Evolutionary conservation across 495 filamentous ascomycete species (phyloP).

Genomic region (Hamigera avellanea): DNA sequence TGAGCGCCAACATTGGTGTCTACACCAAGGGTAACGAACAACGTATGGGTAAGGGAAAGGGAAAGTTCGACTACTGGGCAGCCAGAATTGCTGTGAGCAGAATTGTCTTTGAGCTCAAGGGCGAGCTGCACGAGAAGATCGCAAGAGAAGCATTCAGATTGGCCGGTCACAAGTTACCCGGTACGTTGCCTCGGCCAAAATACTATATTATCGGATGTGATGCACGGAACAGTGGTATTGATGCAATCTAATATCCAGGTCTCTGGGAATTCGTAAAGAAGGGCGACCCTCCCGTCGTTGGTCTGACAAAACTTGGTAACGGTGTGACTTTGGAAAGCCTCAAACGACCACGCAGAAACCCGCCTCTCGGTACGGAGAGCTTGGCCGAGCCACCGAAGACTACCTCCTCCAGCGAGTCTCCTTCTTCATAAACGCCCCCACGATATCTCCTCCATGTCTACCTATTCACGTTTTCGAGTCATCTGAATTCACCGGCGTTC

Average conservation of each 20-base stretch:
- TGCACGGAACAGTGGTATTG: too few species aligned
- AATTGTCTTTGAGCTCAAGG: slow-evolving; percentile 85
- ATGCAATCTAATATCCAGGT: slow-evolving; percentile 38
- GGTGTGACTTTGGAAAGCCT: slow-evolving; percentile 73
- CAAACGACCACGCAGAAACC: slow-evolving; percentile 59
- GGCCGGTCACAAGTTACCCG: slow-evolving; percentile 90
- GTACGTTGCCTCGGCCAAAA: slow-evolving; percentile 36
- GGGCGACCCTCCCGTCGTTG: slow-evolving; percentile 83
- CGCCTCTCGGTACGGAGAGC: slow-evolving; percentile 36
- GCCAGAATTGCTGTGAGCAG: slow-evolving; percentile 75
- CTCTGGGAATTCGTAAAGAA: slow-evolving; percentile 90
- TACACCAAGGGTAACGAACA: slow-evolving; percentile 92
- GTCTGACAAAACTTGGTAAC: slow-evolving; percentile 76
- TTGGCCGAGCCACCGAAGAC: slow-evolving; percentile 22
- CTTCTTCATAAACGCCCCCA: slow-evolving; percentile 25
- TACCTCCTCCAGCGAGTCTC: slow-evolving; percentile 24
- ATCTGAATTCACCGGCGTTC: neutral
- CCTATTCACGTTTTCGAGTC: neutral
- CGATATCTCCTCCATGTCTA: slow-evolving; percentile 7
- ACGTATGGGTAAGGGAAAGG: slow-evolving; percentile 99
- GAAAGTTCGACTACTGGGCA: slow-evolving; percentile 94
- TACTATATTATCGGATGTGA: slow-evolving; percentile 1
- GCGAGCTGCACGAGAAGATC: slow-evolving; percentile 86
- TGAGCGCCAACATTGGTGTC: slow-evolving; percentile 85
- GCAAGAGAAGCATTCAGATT: slow-evolving; percentile 88